Evolutionary conservation across 169 alveolate genomes (phyloP).

Genomic region (Plasmodium chabaudi): DNA sequence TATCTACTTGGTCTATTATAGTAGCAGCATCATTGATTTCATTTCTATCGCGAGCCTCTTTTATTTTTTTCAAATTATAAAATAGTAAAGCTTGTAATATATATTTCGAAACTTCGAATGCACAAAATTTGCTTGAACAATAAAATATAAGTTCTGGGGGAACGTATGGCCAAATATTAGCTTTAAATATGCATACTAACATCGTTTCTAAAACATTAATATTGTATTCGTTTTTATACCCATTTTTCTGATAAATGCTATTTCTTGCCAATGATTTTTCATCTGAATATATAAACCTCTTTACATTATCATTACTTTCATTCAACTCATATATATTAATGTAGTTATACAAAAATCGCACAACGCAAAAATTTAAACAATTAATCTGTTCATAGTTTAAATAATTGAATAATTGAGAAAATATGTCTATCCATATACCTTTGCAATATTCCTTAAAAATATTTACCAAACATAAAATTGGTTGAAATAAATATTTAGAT

Average conservation of each 20-base stretch:
- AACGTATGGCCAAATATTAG: conserved; percentile 6
- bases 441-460: conserved; percentile 50
- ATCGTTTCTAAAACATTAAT: conserved; percentile 54
- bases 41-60: not conserved
- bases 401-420: conserved; percentile 33
- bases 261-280: not conserved
- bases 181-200: conserved; percentile 31
- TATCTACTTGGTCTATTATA: not conserved
- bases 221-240: conserved; percentile 30
- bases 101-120: conserved; percentile 40
- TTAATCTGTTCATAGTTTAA: conserved; percentile 29
- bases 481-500: conserved; percentile 62
- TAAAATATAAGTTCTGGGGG: conserved; percentile 62
- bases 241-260: conserved; percentile 20
- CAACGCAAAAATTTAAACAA: conserved; percentile 35
- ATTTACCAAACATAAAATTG: conserved; percentile 27
- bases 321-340: conserved; percentile 17
- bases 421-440: conserved; percentile 52
- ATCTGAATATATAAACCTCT: not conserved
- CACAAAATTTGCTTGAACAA: conserved; percentile 30
- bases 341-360: conserved; percentile 44
- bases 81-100: conserved; percentile 25
- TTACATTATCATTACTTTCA: not conserved
- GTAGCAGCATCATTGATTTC: not conserved
- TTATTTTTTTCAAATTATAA: conserved; percentile 22